These are phyloP conservation scores for Sclerotinia sclerotiorum DNA, from an alignment of 2,329 filamentous ascomycete species.

Conservation along the genomic window DNA sequence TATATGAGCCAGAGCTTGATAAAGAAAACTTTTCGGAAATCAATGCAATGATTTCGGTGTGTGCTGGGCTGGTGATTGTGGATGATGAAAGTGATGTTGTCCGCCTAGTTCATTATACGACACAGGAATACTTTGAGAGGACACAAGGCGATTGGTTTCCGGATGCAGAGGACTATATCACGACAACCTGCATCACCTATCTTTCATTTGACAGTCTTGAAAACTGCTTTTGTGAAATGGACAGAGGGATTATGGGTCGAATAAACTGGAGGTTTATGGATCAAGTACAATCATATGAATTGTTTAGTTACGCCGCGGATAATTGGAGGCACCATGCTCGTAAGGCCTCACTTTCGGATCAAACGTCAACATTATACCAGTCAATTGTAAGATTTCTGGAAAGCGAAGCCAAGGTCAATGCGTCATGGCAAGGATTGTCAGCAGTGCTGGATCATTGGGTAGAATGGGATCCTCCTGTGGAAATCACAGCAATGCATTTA, in stretches of 20 bases:
- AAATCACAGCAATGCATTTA: conserved; percentile 1
- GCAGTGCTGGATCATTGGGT: too few species aligned
- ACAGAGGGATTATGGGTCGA: conserved; percentile 22
- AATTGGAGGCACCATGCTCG: conserved; percentile 8
- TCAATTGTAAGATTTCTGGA: not conserved
- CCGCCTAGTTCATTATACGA: conserved; percentile 38
- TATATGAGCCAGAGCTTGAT: conserved; percentile 37
- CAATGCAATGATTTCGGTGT: conserved; percentile 32
- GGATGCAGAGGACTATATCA: conserved; percentile 29
- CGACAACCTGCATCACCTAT: conserved; percentile 37
- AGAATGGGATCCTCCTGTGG: too few species aligned
- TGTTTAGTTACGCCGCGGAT: not conserved
- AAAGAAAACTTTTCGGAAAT: conserved; percentile 27
- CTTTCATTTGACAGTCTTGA: conserved; percentile 37
- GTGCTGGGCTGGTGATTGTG: conserved; percentile 31
- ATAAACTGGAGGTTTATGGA: conserved; percentile 24
- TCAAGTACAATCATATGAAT: conserved; percentile 26
- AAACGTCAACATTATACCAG: rapidly evolving
- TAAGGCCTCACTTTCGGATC: not conserved
- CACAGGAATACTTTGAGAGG: conserved; percentile 38
- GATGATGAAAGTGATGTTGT: conserved; percentile 20
- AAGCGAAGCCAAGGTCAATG: not conserved
- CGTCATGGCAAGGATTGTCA: not conserved
- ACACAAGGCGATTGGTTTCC: conserved; percentile 26
- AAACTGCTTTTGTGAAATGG: conserved; percentile 28